phyloP scores from a whole-genome alignment of 2,329 filamentous ascomycete genomes.

The Zymoseptoria brevis region DNA sequence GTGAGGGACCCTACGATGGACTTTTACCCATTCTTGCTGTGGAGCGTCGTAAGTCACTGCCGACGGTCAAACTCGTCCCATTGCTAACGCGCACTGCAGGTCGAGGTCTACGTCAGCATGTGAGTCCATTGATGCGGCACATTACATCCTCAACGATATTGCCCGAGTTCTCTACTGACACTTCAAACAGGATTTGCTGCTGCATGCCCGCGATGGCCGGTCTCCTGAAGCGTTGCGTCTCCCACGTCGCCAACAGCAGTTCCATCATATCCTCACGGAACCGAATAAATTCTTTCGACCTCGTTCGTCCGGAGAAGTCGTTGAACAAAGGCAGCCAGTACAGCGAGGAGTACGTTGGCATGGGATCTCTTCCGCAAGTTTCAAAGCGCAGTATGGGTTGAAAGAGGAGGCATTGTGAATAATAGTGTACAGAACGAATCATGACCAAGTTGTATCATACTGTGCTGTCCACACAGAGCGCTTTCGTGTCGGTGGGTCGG shows the following conservation, averaged over 20 bases:
- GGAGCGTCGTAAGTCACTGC: neutral
- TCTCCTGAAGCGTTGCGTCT: neutral
- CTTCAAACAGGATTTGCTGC: neutral
- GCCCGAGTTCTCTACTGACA: neutral
- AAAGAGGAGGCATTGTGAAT: neutral
- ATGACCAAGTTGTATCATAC: neutral
- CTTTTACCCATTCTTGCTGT: slow-evolving; percentile 7
- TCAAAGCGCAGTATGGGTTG: neutral
- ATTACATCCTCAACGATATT: neutral
- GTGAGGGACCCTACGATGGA: slow-evolving; percentile 10
- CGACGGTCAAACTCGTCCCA: neutral
- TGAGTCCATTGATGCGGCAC: neutral
- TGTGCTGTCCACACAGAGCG: neutral
- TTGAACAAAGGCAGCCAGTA: neutral
- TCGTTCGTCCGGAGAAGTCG: neutral
- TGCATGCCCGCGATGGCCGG: slow-evolving; percentile 7
- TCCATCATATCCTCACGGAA: neutral
- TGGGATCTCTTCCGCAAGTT: neutral
- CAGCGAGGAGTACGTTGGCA: neutral
- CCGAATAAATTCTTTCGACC: neutral
- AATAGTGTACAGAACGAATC: neutral
- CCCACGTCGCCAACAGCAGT: neutral
- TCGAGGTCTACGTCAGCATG: neutral
- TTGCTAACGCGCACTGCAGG: neutral
- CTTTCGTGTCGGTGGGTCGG: neutral